A percentile compares a stretch with the other conserved stretches of the same genome.
Conservation (phyloP, 169 alveolate species). For the Cryptosporidium sp. region DNA sequence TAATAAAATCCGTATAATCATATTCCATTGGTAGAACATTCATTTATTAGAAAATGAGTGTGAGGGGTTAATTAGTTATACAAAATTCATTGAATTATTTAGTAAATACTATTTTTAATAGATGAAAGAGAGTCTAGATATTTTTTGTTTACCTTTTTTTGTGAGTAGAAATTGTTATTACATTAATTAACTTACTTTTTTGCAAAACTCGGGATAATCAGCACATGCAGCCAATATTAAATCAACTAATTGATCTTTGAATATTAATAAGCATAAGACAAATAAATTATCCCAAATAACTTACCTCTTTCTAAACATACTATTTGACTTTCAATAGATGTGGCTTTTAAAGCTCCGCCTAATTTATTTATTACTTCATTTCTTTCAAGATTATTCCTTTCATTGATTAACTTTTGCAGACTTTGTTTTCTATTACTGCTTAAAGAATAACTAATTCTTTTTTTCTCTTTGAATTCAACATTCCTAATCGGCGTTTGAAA, state of each 20-base stretch:
- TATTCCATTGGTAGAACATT: background rate
- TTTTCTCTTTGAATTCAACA: constrained; percentile 3
- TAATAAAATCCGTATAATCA: background rate
- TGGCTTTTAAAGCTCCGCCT: constrained; percentile 40
- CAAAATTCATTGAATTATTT: too few species aligned
- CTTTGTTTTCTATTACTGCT: constrained; percentile 10
- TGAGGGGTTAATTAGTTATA: background rate
- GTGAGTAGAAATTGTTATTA: background rate
- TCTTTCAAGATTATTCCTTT: constrained; percentile 37
- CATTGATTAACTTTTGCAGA: constrained; percentile 23
- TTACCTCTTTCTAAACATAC: constrained; percentile 61
- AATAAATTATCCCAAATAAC: background rate
- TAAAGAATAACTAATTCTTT: constrained; percentile 53
- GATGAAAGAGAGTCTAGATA: constrained; percentile 37
- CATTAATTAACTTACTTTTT: constrained; percentile 22
- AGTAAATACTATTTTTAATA: background rate
- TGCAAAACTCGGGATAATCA: constrained; percentile 40
- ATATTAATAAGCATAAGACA: background rate
- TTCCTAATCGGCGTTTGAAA: constrained; percentile 21
- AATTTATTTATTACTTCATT: constrained; percentile 6
- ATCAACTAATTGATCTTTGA: constrained; percentile 39
- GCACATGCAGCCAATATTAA: constrained; percentile 48
- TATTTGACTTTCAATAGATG: constrained; percentile 60
- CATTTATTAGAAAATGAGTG: background rate
- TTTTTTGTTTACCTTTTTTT: constrained; percentile 42